Evolutionary conservation across 2,329 filamentous ascomycete genomes (phyloP), one percentile per base, ranked within the genome.

Genomic region (Neurospora sp.): DNA sequence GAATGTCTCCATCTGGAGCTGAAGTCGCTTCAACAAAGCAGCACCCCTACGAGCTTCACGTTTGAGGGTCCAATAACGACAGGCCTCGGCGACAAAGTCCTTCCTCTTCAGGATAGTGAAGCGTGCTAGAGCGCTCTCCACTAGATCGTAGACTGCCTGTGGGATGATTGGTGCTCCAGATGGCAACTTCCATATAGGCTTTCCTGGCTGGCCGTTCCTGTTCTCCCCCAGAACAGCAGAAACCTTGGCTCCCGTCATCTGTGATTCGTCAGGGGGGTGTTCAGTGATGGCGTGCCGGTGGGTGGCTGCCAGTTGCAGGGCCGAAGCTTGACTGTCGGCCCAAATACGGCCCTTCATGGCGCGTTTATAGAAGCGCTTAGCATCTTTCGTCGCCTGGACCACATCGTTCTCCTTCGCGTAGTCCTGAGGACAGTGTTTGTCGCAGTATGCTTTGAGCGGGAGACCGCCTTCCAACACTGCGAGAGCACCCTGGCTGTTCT

Each of bases 41-140:
- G 96, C 96, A 66, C 96, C 96, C 70, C 96, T 87, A 40, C 96
- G 89, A 72, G 95, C 92, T 79, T 99, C 96, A 69, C 96, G 89
- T 82, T 99, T 99, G 73, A 99, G 81, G 0, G 96, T 98, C 96
- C 96, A 99, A 81, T 98, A 99, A 75, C 93, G 93, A 82, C 95
- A 98, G 1, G 92, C 92, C 79, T 97, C 95, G 70, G 93, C 91
- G 2, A 96, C 90, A 78, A 93, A 99, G 71, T 97, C 94, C 77
- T 96, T 97, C 68, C 93, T 89, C 78, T 96, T 96, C 38, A 91
- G 88, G 70, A 89, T 82, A 41, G 88, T 88, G 78, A 98, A 98
- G 66, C 92, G 89, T 72, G 90, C 88, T 40, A 99, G 85, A 0
- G 94, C 92, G 65, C 88, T 88, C 75, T 97, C 92, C 28, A 99